phyloP scores from a whole-genome alignment of 1,284 basidiomycete genomes.

The Puccinia horiana region DNA sequence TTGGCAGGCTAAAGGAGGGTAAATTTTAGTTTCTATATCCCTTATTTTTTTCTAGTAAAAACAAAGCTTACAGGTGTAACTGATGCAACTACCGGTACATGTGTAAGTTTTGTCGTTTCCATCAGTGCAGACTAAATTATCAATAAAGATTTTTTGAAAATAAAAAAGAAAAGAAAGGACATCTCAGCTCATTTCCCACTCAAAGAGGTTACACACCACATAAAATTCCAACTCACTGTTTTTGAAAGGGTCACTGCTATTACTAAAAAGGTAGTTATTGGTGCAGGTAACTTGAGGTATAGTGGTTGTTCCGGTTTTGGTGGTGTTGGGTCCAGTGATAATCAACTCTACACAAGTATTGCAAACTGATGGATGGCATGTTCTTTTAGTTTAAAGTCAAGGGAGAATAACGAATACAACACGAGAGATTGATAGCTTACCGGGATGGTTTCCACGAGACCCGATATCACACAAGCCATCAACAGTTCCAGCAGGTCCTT shows the following conservation, averaged over 20 bases:
- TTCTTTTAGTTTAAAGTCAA: background rate
- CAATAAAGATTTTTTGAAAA: background rate
- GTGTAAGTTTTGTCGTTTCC: slow-evolving; percentile 29
- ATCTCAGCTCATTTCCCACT: background rate
- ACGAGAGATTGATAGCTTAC: background rate
- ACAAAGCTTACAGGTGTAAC: slow-evolving; percentile 15
- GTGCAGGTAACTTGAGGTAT: slow-evolving; percentile 28
- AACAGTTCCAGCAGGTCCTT: slow-evolving; percentile 11
- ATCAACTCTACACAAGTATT: slow-evolving; percentile 29
- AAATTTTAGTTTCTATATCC: background rate
- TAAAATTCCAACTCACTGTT: background rate
- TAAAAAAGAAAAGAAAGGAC: background rate
- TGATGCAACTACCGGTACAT: slow-evolving; percentile 24
- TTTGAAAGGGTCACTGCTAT: slow-evolving; percentile 14
- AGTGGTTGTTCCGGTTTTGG: background rate
- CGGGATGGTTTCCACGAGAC: slow-evolving; percentile 27
- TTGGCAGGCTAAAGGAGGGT: slow-evolving; percentile 1
- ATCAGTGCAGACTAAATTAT: slow-evolving; percentile 30
- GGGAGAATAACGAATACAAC: background rate
- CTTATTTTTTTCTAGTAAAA: too few relatives aligned
- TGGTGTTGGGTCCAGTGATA: slow-evolving; percentile 20
- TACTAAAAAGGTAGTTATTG: slow-evolving; percentile 29
- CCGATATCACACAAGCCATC: slow-evolving; percentile 22
- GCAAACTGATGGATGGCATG: background rate
- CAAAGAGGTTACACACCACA: background rate